These are phyloP conservation scores for Cylindrodendrum hubeiense DNA, from an alignment of 2,329 filamentous ascomycete genomes.

Conservation along the genomic window DNA sequence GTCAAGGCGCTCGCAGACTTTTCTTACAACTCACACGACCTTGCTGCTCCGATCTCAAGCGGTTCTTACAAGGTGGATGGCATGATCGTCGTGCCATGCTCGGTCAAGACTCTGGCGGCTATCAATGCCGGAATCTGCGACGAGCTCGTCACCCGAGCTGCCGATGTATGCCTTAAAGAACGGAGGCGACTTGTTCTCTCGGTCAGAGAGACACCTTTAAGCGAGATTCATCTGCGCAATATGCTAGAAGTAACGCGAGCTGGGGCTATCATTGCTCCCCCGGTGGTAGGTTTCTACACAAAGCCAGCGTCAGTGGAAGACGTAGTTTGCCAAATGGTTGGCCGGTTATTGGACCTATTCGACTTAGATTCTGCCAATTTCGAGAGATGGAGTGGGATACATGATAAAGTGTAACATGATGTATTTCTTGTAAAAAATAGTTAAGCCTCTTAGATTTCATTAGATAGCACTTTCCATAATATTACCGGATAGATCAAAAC, in stretches of 20 bases:
- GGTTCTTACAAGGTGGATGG: conserved; percentile 47
- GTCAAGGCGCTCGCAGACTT: conserved; percentile 30
- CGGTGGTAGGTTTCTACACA: conserved; percentile 60
- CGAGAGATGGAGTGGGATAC: conserved; percentile 49
- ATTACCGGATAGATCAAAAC: too few species aligned
- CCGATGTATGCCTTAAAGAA: conserved; percentile 62
- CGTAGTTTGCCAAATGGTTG: conserved; percentile 59
- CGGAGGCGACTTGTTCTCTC: conserved; percentile 54
- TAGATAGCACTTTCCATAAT: too few species aligned
- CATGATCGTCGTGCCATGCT: conserved; percentile 64
- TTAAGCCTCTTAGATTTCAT: too few species aligned
- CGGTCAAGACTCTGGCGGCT: conserved; percentile 61
- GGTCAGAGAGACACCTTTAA: conserved; percentile 59
- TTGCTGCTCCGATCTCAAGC: conserved; percentile 34
- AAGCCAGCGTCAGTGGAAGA: conserved; percentile 54
- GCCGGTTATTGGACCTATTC: conserved; percentile 60
- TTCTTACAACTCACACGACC: conserved; percentile 32
- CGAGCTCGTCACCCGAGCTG: conserved; percentile 59
- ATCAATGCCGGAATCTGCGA: conserved; percentile 58
- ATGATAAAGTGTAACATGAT: too few species aligned
- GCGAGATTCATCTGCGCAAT: conserved; percentile 60
- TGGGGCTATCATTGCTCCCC: conserved; percentile 59
- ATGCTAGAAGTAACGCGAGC: conserved; percentile 56
- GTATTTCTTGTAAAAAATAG: too few species aligned
- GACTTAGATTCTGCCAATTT: conserved; percentile 55